phyloP scores from a whole-genome alignment of 306 rosid species.

The Lathyrus tuberosus region DNA sequence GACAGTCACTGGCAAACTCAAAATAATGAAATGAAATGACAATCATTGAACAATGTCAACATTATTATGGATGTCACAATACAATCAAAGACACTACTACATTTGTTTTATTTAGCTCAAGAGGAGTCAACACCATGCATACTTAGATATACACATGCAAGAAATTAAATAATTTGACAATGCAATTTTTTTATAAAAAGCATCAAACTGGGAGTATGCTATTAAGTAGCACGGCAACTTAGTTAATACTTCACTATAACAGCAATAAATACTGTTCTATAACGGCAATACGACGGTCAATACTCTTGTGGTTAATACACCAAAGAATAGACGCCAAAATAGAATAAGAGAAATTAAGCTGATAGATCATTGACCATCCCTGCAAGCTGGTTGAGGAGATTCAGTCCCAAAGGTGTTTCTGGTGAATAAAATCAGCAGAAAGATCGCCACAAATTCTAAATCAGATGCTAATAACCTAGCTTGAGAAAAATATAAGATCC shows the following conservation, averaged over 20 bases:
- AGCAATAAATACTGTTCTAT: conserved; percentile 38
- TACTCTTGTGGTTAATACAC: conserved; percentile 56
- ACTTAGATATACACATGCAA: conserved; percentile 38
- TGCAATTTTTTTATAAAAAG: conserved; percentile 25
- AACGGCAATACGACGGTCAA: conserved; percentile 41
- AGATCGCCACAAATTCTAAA: conserved; percentile 40
- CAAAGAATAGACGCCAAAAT: conserved; percentile 54
- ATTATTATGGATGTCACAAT: conserved; percentile 27
- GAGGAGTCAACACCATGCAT: conserved; percentile 43
- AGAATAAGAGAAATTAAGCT: conserved; percentile 19
- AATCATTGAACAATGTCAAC: conserved; percentile 27
- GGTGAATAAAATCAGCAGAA: conserved; percentile 39
- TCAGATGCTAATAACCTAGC: conserved; percentile 43
- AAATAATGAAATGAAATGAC: conserved; percentile 11
- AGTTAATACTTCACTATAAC: conserved; percentile 47
- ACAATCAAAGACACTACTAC: conserved; percentile 38
- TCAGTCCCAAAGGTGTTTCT: conserved; percentile 38
- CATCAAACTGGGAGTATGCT: conserved; percentile 40
- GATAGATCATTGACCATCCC: conserved; percentile 39
- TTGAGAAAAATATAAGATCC: conserved; percentile 35
- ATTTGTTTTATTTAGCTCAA: conserved; percentile 42
- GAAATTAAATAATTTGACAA: conserved; percentile 38
- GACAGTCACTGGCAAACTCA: neutral
- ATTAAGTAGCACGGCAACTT: conserved; percentile 44
- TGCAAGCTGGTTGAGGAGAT: conserved; percentile 43